These are phyloP conservation scores for Priceomyces medius DNA, from an alignment of 805 yeast species.

Conservation along the genomic window DNA sequence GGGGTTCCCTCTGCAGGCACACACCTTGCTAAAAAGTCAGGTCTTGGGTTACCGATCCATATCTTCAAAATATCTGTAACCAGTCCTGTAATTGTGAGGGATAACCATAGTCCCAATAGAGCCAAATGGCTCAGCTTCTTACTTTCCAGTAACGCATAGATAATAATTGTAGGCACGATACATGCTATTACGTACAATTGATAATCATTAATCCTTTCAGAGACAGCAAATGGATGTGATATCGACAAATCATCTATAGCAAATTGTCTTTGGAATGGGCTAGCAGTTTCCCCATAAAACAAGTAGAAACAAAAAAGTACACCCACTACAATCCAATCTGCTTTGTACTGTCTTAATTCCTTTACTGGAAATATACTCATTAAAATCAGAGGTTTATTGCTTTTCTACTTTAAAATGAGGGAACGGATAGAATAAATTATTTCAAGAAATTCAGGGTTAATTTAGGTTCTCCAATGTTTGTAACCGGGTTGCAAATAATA, in stretches of 20 bases:
- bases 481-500: too few species aligned
- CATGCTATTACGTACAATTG: constrained; percentile 28
- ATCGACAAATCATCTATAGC: constrained; percentile 24
- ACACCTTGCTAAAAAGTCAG: constrained; percentile 44
- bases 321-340: constrained; percentile 26
- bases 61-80: constrained; percentile 38
- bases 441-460: too few species aligned
- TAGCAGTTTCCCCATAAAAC: constrained; percentile 21
- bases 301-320: constrained; percentile 16
- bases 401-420: background rate
- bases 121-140: constrained; percentile 30
- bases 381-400: background rate
- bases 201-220: constrained; percentile 31
- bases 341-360: background rate
- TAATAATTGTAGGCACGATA: constrained; percentile 25
- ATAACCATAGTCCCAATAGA: constrained; percentile 28
- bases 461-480: too few species aligned
- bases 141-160: constrained; percentile 11
- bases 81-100: constrained; percentile 28
- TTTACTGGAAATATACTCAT: background rate
- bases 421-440: too few species aligned
- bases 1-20: constrained; percentile 27
- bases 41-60: constrained; percentile 43
- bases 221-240: constrained; percentile 29
- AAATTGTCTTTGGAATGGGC: constrained; percentile 31